These are phyloP conservation scores for Inosperma sp. DNA, from an alignment of 768 basidiomycete species.

Conservation along the genomic window DNA sequence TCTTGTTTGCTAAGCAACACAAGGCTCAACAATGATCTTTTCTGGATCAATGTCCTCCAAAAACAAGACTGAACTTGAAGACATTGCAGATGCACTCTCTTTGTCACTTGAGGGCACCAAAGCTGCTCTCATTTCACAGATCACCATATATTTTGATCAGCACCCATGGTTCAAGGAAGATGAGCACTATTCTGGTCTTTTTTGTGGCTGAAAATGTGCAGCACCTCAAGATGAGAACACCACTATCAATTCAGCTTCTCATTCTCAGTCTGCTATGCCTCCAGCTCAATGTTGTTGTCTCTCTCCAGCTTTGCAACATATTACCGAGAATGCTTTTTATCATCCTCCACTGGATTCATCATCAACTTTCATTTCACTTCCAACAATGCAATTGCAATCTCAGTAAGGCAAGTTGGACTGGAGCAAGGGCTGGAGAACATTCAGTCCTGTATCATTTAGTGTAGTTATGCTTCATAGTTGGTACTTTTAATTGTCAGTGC, in stretches of 20 bases:
- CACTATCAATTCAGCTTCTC: background rate
- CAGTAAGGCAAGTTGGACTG: no score
- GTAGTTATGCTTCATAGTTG: no score
- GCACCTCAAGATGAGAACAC: conserved; percentile 1
- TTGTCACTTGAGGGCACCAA: conserved; percentile 4
- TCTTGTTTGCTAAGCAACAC: background rate
- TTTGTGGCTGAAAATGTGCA: conserved; percentile 7
- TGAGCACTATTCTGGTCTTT: conserved; percentile 3
- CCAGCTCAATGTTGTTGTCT: background rate
- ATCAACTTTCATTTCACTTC: no score
- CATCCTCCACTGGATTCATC: no score
- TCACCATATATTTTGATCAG: conserved; percentile 6
- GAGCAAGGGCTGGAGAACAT: no score
- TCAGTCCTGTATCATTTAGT: no score
- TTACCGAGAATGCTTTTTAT: background rate
- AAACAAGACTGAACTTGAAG: conserved; percentile 11
- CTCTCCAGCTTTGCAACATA: background rate
- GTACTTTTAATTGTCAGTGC: background rate
- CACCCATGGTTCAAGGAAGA: conserved; percentile 7
- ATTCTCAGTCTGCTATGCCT: background rate
- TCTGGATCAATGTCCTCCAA: conserved; percentile 3
- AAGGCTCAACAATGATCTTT: conserved; percentile 5
- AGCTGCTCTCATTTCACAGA: background rate
- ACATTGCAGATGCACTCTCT: conserved; percentile 1
- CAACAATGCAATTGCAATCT: no score